phyloP scores from a whole-genome alignment of 257 asterid genomes.

The Nicotiana tomentosiformis region DNA sequence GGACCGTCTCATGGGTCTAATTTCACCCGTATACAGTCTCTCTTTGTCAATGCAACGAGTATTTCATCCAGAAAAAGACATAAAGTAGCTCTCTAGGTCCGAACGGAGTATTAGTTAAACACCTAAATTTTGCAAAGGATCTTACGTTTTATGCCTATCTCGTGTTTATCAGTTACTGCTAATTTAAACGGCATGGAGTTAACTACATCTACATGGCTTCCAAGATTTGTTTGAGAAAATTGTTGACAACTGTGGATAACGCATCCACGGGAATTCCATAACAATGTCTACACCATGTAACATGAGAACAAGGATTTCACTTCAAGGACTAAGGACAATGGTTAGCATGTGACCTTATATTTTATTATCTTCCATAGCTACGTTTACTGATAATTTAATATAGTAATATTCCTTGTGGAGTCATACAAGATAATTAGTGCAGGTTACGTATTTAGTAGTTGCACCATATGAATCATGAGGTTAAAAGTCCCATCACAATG shows the following conservation, averaged over 20 bases:
- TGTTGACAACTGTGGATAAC: background rate
- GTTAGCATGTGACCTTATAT: background rate
- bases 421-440: background rate
- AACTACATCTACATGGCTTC: background rate
- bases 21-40: too few species aligned
- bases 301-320: background rate
- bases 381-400: background rate
- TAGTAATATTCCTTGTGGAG: too few species aligned
- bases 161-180: too few species aligned
- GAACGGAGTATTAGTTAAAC: background rate
- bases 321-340: background rate
- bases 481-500: background rate
- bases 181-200: background rate
- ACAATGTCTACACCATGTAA: background rate
- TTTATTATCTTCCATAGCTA: background rate
- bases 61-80: background rate
- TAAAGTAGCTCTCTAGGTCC: background rate
- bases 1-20: too few species aligned
- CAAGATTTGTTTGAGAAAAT: background rate
- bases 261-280: background rate
- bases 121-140: background rate
- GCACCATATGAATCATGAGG: background rate
- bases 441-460: background rate
- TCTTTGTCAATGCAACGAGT: background rate
- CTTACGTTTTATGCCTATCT: background rate